A percentile compares a stretch with the other conserved stretches of the same genome.
Evolutionary conservation across 108 stramenopile genomes (phyloP).

Genomic region (Nannochloropsis gaditana): DNA sequence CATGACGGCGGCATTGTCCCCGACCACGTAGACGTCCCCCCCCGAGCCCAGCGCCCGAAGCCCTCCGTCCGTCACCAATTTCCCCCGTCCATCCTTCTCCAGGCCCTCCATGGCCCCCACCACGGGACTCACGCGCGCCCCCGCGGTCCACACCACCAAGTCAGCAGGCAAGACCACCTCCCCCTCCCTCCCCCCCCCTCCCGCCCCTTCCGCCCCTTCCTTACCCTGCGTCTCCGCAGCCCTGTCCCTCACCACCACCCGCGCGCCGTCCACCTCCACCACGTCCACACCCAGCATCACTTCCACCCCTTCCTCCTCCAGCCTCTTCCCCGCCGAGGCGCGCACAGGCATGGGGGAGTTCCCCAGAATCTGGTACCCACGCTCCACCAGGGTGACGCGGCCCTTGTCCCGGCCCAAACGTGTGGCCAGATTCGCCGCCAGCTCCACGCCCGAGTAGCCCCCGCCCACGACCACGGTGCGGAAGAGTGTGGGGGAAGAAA

Average conservation of each 20-base stretch:
- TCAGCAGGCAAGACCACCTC: conserved; percentile 20
- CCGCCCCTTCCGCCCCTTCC: background rate
- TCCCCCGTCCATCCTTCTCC: conserved; percentile 25
- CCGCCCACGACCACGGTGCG: conserved; percentile 67
- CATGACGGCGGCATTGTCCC: conserved; percentile 19
- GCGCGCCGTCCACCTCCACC: background rate
- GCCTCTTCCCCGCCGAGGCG: conserved; percentile 14
- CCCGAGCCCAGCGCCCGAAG: background rate
- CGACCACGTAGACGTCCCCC: background rate
- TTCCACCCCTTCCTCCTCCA: conserved; percentile 21
- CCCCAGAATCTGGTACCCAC: background rate
- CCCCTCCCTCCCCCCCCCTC: conserved; percentile 10
- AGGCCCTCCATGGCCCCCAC: conserved; percentile 25
- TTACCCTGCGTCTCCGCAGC: background rate
- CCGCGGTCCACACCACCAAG: conserved; percentile 41
- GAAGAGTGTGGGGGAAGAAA: background rate
- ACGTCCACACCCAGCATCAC: background rate
- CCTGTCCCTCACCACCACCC: conserved; percentile 21
- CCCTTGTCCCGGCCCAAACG: conserved; percentile 17
- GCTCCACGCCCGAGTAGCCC: conserved; percentile 72
- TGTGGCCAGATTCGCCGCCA: conserved; percentile 57
- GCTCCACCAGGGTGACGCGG: background rate
- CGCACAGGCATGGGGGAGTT: background rate
- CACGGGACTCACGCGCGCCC: conserved; percentile 21
- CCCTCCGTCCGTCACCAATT: conserved; percentile 22